phyloP scores from a whole-genome alignment of 176 grass and related monocot species.

The Themeda triandra region DNA sequence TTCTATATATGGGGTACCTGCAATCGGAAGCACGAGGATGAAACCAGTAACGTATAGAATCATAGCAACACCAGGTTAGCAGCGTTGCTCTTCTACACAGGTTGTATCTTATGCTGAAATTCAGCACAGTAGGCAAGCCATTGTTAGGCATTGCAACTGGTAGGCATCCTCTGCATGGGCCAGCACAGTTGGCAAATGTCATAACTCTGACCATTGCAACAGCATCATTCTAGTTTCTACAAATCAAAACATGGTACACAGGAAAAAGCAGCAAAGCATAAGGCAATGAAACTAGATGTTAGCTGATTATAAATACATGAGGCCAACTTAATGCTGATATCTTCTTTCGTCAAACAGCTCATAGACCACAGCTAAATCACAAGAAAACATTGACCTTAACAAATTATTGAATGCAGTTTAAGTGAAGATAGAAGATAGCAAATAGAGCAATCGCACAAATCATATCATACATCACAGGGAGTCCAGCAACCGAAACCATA shows the following conservation, averaged over 20 bases:
- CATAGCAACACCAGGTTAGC: slow-evolving; percentile 41
- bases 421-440: background rate
- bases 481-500: background rate
- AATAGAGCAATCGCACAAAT: background rate
- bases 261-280: background rate
- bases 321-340: background rate
- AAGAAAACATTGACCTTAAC: background rate
- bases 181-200: slow-evolving; percentile 60
- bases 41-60: slow-evolving; percentile 64
- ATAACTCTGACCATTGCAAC: slow-evolving; percentile 33
- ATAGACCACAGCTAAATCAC: background rate
- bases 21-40: slow-evolving; percentile 58
- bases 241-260: slow-evolving; percentile 11
- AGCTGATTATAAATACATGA: background rate
- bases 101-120: slow-evolving; percentile 53
- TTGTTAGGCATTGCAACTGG: slow-evolving; percentile 61
- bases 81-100: slow-evolving; percentile 65
- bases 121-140: slow-evolving; percentile 58
- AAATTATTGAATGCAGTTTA: background rate
- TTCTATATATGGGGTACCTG: slow-evolving; percentile 99
- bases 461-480: background rate
- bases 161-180: slow-evolving; percentile 67
- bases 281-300: slow-evolving; percentile 17
- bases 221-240: slow-evolving; percentile 22
- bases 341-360: background rate